phyloP scores from a whole-genome alignment of 805 yeast genomes.

The Kuraishia piskuri region DNA sequence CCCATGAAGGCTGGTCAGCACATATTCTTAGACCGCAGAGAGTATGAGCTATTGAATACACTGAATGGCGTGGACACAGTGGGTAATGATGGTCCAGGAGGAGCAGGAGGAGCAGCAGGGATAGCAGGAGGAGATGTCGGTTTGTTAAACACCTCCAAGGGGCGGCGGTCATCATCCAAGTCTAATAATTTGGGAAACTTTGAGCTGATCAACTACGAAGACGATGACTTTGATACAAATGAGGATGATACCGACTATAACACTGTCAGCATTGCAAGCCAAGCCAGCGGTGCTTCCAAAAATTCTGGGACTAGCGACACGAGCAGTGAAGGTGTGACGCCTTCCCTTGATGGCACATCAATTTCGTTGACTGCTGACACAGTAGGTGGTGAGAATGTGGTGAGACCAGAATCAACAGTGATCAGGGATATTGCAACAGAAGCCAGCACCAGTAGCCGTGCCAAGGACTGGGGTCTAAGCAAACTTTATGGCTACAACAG shows the following conservation, averaged over 20 bases:
- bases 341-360: not conserved
- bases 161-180: not conserved
- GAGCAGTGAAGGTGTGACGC: not conserved
- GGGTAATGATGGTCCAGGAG: not conserved
- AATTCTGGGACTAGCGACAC: not conserved
- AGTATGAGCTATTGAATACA: conserved; percentile 20
- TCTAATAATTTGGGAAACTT: conserved; percentile 10
- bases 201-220: conserved; percentile 21
- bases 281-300: not conserved
- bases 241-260: not conserved
- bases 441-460: conserved; percentile 9
- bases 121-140: not conserved
- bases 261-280: not conserved
- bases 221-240: conserved; percentile 8
- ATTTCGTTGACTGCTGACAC: not conserved
- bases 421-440: conserved; percentile 2
- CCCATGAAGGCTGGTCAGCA: conserved; percentile 9
- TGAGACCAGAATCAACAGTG: not conserved
- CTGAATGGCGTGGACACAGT: conserved; percentile 1
- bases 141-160: not conserved
- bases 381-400: not conserved
- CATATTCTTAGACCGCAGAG: conserved; percentile 23
- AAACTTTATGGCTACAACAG: conserved; percentile 17
- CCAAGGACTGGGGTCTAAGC: conserved; percentile 25
- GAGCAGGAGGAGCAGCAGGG: too few relatives aligned